phyloP scores from a whole-genome alignment of 345 rosid genomes.

The Cardiospermum halicacabum region DNA sequence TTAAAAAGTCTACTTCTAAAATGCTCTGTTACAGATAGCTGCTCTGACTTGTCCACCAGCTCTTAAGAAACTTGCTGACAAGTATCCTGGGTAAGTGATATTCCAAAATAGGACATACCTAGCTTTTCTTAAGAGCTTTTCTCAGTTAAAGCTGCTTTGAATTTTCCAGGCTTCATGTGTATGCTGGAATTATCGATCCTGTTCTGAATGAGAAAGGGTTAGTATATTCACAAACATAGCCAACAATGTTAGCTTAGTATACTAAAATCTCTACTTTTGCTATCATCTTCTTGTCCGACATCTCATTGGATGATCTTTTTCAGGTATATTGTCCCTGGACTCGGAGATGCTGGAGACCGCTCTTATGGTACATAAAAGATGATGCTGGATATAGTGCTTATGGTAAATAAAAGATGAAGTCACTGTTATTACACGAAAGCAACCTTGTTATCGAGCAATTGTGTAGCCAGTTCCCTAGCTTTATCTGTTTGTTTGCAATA shows the following conservation, averaged over 20 bases:
- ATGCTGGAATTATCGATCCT: slow-evolving; percentile 88
- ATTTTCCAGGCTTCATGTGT: slow-evolving; percentile 76
- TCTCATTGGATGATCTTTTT: not conserved
- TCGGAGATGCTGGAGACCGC: slow-evolving; percentile 97
- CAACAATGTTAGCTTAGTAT: not conserved
- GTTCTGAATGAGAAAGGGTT: slow-evolving; percentile 80
- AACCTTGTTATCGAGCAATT: too few relatives aligned
- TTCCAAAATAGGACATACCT: not conserved
- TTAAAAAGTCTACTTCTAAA: not conserved
- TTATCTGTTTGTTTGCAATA: too few relatives aligned
- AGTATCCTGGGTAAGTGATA: slow-evolving; percentile 72
- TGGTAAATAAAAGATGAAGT: too few relatives aligned
- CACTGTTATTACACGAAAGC: too few relatives aligned
- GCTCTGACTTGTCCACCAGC: slow-evolving; percentile 94
- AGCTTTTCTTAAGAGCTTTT: not conserved
- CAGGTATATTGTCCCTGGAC: slow-evolving; percentile 91
- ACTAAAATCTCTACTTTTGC: not conserved
- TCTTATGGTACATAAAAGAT: slow-evolving; percentile 60
- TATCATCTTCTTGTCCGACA: not conserved
- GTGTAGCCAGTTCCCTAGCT: too few relatives aligned
- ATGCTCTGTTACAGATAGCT: slow-evolving; percentile 56
- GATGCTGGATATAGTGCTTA: too few relatives aligned
- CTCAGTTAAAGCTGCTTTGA: slow-evolving; percentile 3
- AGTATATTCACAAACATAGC: slow-evolving; percentile 6
- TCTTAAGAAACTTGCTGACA: slow-evolving; percentile 86